Percentiles rank a stretch among this genome's conserved stretches.
These are phyloP conservation scores for Yarrowia osloensis DNA, from an alignment of 805 yeast genomes.

Conservation along the genomic window DNA sequence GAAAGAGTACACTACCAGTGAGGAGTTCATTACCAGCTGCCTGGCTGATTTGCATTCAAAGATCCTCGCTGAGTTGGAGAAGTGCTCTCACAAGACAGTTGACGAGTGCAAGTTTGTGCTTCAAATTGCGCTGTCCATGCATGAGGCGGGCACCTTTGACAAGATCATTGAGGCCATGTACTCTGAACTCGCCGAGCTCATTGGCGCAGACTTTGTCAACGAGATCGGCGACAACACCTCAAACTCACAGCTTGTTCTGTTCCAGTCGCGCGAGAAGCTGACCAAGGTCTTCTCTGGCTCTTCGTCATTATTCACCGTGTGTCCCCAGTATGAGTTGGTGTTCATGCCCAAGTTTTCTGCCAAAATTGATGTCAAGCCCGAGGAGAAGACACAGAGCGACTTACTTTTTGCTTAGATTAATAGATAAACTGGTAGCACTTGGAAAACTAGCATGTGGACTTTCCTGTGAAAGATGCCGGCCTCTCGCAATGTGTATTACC, in stretches of 20 bases:
- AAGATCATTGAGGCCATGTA: background rate
- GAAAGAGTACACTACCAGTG: conserved; percentile 5
- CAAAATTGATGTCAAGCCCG: background rate
- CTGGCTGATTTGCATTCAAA: background rate
- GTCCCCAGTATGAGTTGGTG: background rate
- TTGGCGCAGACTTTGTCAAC: background rate
- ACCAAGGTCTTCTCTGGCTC: background rate
- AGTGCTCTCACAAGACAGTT: background rate
- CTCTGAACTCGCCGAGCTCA: background rate
- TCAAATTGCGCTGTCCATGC: conserved; percentile 11
- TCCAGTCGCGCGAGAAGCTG: conserved; percentile 11
- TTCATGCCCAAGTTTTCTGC: conserved; percentile 2
- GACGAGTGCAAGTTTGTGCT: conserved; percentile 23
- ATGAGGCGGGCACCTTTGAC: background rate
- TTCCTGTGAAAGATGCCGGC: too few species aligned
- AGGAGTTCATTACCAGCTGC: conserved; percentile 12
- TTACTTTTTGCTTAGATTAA: conserved; percentile 5
- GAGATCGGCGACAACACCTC: background rate
- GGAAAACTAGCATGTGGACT: background rate
- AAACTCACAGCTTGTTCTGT: background rate
- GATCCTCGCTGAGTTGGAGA: background rate
- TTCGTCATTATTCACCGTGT: background rate
- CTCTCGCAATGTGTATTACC: too few species aligned
- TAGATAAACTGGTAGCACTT: background rate
- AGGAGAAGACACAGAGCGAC: conserved; percentile 11